Base-by-base conservation (phyloP, 495 filamentous ascomycete species). In the Umbilicaria muhlenbergii region DNA sequence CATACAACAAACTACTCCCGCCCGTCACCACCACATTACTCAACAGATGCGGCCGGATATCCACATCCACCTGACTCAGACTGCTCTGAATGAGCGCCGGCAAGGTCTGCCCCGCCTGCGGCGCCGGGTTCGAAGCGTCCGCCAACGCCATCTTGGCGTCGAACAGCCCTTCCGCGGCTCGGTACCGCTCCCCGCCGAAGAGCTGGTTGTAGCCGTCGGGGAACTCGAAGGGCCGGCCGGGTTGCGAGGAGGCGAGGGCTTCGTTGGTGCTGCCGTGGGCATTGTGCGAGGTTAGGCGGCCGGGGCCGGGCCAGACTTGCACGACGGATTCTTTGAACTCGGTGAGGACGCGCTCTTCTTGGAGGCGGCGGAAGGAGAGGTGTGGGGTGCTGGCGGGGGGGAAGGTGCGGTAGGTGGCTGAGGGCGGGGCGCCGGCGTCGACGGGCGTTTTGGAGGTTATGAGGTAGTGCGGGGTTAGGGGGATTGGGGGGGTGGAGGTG, bases 321-420 rank as follows among this genome's bases (percentile, higher is more conserved):
- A 95, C 89, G 36, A 94, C 86, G 38, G 80, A 89, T 65, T 98
- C 92, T 66, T 98, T 98, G 70, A 95, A 98, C 56, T 94, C 85
- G 34, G 81, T 83, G 17, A 96, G 63, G 12, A 94, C 81, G 36
- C 91, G 83, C 53, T 96, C 92, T 69, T 98, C 92, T 60, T 95
- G 75, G 21, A 86, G 73, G 13, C 67, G 66, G 49, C 81, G 77
- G 71, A 85, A 96, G 28, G 80, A 81, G 4, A 70, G 70, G 39
- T 74, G 62, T 6, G 86, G 81, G 34, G 78, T 71, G 45, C 63
- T 65, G 15, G 68, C 68, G 16, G 69, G 68, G 8, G 69, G 61
- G 57, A 86, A 94, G 14, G 68, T 70, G 41, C 73, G 75, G 61
- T 77, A 79, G 37, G 65, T 73, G 32, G 73, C 82, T 60, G 84